These are phyloP conservation scores for Picea sitchensis DNA, from an alignment of 75 land plant species.

Conservation along the genomic window DNA sequence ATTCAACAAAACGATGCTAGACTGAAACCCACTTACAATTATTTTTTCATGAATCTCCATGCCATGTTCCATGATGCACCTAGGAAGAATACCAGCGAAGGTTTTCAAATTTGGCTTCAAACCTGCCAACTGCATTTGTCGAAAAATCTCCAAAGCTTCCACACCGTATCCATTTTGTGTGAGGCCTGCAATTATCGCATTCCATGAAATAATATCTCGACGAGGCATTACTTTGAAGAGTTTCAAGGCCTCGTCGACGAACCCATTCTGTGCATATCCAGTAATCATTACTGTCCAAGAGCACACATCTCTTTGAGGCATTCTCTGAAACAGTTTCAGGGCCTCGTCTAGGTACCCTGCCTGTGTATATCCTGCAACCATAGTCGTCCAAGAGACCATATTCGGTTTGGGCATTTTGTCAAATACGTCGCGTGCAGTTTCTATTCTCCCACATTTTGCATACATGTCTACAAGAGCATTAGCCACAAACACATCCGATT, in stretches of 20 bases:
- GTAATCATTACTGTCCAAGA: conserved; percentile 48
- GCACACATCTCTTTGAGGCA: conserved; percentile 35
- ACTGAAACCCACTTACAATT: conserved; percentile 27
- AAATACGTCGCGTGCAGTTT: conserved; percentile 26
- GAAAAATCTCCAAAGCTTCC: too few relatives aligned
- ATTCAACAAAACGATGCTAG: conserved; percentile 52
- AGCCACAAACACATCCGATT: conserved; percentile 34
- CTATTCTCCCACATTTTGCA: conserved; percentile 30
- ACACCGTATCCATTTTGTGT: too few relatives aligned
- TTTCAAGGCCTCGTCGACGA: conserved; percentile 25
- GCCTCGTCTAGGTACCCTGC: conserved; percentile 17
- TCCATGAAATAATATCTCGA: too few relatives aligned
- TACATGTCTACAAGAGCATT: conserved; percentile 55
- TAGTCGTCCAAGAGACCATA: conserved; percentile 42
- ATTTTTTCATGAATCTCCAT: conserved; percentile 35
- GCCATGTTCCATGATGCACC: conserved; percentile 23
- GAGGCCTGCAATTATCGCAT: too few relatives aligned
- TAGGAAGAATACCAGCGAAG: conserved; percentile 22
- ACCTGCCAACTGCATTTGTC: too few relatives aligned
- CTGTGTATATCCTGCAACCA: conserved; percentile 51
- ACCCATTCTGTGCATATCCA: conserved; percentile 24
- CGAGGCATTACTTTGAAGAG: background rate
- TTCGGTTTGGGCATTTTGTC: conserved; percentile 28
- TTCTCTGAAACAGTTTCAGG: conserved; percentile 36
- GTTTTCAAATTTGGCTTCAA: conserved; percentile 12